Conservation (phyloP, 2,329 filamentous ascomycete species). For the Metarhizium rileyi region DNA sequence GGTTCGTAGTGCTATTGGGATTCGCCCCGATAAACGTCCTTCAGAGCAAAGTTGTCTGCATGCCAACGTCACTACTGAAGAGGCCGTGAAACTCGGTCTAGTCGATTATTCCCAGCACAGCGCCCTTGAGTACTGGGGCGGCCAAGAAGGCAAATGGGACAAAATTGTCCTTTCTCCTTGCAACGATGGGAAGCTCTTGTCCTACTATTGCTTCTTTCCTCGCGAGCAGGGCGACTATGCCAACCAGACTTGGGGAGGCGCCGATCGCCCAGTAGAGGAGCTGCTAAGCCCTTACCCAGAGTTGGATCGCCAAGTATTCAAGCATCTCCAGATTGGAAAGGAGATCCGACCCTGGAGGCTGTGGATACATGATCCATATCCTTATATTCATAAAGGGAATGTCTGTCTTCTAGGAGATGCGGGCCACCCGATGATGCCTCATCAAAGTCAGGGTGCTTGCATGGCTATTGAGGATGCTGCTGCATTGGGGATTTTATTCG, state of each 20-base stretch:
- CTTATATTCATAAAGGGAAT: conserved; percentile 39
- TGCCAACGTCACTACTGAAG: conserved; percentile 51
- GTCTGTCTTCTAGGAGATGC: conserved; percentile 57
- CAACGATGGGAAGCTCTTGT: conserved; percentile 53
- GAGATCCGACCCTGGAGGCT: conserved; percentile 58
- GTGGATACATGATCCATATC: conserved; percentile 52
- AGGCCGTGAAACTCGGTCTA: conserved; percentile 49
- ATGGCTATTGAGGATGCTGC: conserved; percentile 57
- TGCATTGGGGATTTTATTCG: conserved; percentile 52
- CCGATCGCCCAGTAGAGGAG: conserved; percentile 43
- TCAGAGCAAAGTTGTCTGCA: conserved; percentile 54
- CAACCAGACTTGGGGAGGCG: conserved; percentile 48
- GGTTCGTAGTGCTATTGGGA: conserved; percentile 54
- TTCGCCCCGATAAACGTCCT: conserved; percentile 48
- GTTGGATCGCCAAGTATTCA: conserved; percentile 46
- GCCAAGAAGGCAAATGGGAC: conserved; percentile 51
- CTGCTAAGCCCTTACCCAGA: conserved; percentile 50
- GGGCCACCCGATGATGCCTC: conserved; percentile 58
- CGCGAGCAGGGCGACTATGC: conserved; percentile 45
- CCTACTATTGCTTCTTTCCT: conserved; percentile 63
- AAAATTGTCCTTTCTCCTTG: conserved; percentile 65
- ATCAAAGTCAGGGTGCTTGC: conserved; percentile 57
- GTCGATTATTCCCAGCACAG: conserved; percentile 51
- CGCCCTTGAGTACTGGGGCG: conserved; percentile 63
- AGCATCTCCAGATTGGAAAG: conserved; percentile 47